A percentile compares a stretch with the other conserved stretches of the same genome.
Conservation (phyloP, 345 rosid genomes). For the Aquilaria sinensis region DNA sequence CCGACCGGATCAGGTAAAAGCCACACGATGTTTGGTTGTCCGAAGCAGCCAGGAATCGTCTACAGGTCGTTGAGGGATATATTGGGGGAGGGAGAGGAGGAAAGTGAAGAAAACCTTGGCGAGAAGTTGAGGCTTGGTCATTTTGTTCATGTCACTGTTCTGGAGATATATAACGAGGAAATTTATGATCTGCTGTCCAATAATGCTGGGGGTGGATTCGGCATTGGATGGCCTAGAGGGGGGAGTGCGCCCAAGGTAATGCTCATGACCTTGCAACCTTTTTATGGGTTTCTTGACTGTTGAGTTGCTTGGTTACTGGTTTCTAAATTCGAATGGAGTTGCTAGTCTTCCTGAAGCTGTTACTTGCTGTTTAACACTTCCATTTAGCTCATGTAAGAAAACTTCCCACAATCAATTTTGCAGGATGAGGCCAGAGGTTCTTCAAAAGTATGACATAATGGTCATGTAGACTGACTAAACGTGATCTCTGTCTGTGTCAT, state of each 20-base stretch:
- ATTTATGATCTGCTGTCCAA: conserved; percentile 82
- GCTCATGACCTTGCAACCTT: neutral
- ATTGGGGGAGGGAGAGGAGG: conserved; percentile 51
- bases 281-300: neutral
- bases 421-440: no score
- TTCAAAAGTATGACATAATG: no score
- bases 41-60: conserved; percentile 89
- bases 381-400: neutral
- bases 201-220: conserved; percentile 54
- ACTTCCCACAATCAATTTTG: no score
- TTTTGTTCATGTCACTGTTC: conserved; percentile 85
- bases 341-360: neutral
- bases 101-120: conserved; percentile 23
- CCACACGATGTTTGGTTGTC: conserved; percentile 88
- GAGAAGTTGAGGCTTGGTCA: conserved; percentile 29
- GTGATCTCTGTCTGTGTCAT: no score
- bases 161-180: conserved; percentile 94
- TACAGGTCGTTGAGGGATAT: conserved; percentile 67
- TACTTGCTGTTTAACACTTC: neutral
- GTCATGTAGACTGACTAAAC: no score
- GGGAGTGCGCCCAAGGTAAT: conserved; percentile 62
- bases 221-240: conserved; percentile 79
- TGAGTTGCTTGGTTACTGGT: conserved; percentile 8
- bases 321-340: neutral
- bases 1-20: conserved; percentile 98